A percentile compares a stretch with the other conserved stretches of the same genome.
phyloP scores from a whole-genome alignment of 1,139 yeast genomes.

The Blastobotrys ciferrii region DNA sequence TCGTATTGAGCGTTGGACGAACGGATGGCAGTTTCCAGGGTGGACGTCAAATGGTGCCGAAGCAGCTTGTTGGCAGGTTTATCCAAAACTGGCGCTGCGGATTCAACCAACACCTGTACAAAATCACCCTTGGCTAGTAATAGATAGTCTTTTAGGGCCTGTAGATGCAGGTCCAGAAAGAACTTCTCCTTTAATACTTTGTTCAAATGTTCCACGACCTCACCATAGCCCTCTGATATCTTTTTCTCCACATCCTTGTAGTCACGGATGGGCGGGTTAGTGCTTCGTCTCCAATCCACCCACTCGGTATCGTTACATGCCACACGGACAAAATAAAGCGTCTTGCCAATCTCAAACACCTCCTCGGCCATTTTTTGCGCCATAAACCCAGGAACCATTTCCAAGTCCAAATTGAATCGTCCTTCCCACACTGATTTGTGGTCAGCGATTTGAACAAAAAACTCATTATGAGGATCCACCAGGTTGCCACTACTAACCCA shows the following conservation, averaged over 20 bases:
- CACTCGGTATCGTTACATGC: conserved; percentile 64
- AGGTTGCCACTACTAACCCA: conserved; percentile 76
- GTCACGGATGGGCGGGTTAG: conserved; percentile 19
- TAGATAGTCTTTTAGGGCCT: conserved; percentile 62
- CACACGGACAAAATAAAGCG: conserved; percentile 63
- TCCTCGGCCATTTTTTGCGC: conserved; percentile 47
- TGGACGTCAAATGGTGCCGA: conserved; percentile 62
- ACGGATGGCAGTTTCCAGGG: conserved; percentile 64
- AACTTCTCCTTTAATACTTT: conserved; percentile 50
- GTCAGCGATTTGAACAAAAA: conserved; percentile 49
- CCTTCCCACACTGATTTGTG: conserved; percentile 33
- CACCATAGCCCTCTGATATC: conserved; percentile 54
- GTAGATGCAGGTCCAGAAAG: conserved; percentile 54
- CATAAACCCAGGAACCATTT: conserved; percentile 61
- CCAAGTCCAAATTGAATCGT: conserved; percentile 34
- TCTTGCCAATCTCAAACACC: conserved; percentile 75
- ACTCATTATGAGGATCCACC: conserved; percentile 56
- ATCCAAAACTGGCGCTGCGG: conserved; percentile 54
- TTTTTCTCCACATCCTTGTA: conserved; percentile 44
- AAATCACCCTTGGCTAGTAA: conserved; percentile 78
- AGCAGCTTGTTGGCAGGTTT: conserved; percentile 64
- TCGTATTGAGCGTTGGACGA: conserved; percentile 58
- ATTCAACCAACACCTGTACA: conserved; percentile 58
- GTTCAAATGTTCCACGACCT: conserved; percentile 56
- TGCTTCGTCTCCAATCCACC: conserved; percentile 43